A percentile compares a stretch with the other conserved stretches of the same genome.
Evolutionary conservation across 2,329 filamentous ascomycete genomes (phyloP).

Genomic region (Celoporthe dispersa): DNA sequence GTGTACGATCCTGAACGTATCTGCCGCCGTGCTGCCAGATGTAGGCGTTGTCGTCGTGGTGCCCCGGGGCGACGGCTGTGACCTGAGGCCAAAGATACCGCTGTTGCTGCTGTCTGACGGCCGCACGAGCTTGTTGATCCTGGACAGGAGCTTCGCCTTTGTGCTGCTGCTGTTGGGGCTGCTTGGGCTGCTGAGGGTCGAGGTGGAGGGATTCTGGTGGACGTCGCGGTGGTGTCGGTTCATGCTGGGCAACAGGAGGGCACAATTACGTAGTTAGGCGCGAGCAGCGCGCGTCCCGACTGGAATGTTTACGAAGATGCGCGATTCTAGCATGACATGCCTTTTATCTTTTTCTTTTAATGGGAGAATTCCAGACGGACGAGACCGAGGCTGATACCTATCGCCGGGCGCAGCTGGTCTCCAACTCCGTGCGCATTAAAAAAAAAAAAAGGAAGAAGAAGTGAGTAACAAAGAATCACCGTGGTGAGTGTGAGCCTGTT

Average conservation of each 20-base stretch:
- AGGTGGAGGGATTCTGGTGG: slow-evolving; percentile 6
- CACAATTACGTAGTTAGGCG: not conserved
- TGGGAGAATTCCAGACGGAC: not conserved
- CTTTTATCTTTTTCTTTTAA: too few species aligned
- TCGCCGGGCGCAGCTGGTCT: not conserved
- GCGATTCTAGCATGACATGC: not conserved
- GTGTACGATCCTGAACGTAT: slow-evolving; percentile 23
- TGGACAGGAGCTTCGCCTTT: slow-evolving; percentile 18
- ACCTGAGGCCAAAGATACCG: slow-evolving; percentile 2
- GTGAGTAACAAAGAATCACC: slow-evolving; percentile 5
- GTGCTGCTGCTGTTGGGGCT: slow-evolving; percentile 7
- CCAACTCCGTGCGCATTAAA: not conserved
- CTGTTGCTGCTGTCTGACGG: slow-evolving; percentile 6
- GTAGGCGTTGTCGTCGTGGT: not conserved
- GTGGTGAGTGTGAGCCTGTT: not conserved
- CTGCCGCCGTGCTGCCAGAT: not conserved
- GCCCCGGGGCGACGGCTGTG: slow-evolving; percentile 9
- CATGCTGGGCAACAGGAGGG: not conserved
- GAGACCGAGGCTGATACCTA: not conserved
- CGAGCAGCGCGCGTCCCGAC: not conserved
- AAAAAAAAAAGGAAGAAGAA: not conserved
- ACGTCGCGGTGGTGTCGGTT: slow-evolving; percentile 14
- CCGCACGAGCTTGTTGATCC: slow-evolving; percentile 19
- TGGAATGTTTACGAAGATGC: not conserved
- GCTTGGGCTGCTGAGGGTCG: slow-evolving; percentile 1